Evolutionary conservation across 345 rosid species (phyloP).

Genomic region (Cardamine resedifolia): DNA sequence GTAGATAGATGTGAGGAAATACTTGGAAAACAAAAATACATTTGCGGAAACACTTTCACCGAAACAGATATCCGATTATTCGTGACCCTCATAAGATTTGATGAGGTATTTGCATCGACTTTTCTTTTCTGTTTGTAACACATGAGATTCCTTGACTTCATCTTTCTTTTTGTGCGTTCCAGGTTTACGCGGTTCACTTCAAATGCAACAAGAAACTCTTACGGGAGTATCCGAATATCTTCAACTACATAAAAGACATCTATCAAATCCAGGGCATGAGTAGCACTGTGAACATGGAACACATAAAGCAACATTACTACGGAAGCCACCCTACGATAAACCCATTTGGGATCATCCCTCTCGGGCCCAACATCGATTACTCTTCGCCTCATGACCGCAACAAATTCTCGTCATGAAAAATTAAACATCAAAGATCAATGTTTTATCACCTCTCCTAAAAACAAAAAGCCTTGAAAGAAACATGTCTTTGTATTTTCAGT

Average conservation of each 20-base stretch:
- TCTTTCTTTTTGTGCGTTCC: background rate
- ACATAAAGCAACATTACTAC: conserved; percentile 70
- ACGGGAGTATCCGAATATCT: conserved; percentile 67
- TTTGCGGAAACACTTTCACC: conserved; percentile 66
- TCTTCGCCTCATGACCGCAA: conserved; percentile 56
- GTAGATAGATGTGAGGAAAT: conserved; percentile 75
- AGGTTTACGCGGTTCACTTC: conserved; percentile 83
- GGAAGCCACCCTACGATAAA: conserved; percentile 75
- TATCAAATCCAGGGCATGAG: conserved; percentile 62
- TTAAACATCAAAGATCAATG: background rate
- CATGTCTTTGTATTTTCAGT: background rate
- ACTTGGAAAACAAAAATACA: conserved; percentile 63
- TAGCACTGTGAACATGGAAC: conserved; percentile 67
- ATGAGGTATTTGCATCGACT: conserved; percentile 54
- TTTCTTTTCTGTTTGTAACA: background rate
- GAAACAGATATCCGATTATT: conserved; percentile 81
- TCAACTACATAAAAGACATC: conserved; percentile 67
- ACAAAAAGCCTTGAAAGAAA: background rate
- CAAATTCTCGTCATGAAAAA: conserved; percentile 36
- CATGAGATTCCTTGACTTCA: background rate
- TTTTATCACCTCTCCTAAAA: background rate
- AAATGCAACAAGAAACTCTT: conserved; percentile 83
- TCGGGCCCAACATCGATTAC: conserved; percentile 59
- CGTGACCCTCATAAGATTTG: conserved; percentile 89
- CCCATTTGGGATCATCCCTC: conserved; percentile 65